Evolutionary conservation across 768 basidiomycete species (phyloP), one percentile per base, ranked within the genome.

Genomic region (Pisolithus tinctorius): DNA sequence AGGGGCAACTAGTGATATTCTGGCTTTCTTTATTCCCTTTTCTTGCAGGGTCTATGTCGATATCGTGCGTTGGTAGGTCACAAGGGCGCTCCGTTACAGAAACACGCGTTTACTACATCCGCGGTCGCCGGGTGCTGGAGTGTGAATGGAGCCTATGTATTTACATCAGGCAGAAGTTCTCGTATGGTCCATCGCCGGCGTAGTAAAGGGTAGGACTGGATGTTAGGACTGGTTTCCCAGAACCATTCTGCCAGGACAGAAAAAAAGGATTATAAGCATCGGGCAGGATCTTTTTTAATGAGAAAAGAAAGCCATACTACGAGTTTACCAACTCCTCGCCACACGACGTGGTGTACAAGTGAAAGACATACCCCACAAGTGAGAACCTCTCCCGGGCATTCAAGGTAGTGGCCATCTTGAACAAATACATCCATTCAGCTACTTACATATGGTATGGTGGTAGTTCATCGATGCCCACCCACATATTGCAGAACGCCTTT

Each of bases 331-430:
- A 86, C 58, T 86, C 86, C 59, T 86, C 86, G 1, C 63, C 79
- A 0, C 83, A 86, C 64, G 73, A 80, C n/a, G 81, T 88, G 7
- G 60, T 74, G 14, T 83, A 85, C 57, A 73, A 79, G 23, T 79
- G 80, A 17, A 82, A 80, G 60, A 69, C 68, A 39, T 88, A 87
- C 56, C 83, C 84, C 0, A 88, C 86, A 5, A 84, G 83, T 62
- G 86, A 87, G 58, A 86, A 88, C 64, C 76, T 88, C n/a, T 87
- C 86, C 58, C 85, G 87, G 59, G 84, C 86, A 0, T 82, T 85
- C 71, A 87, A 86, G 65, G 83, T 80, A 25, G 49, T 42, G 20
- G 9, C 25, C 14, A 11, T 14, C 13, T 23, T 13, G 20, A 17
- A 14, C 6, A 14, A 4, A 25, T 20, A 20, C 20, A 20, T 16